phyloP scores from a whole-genome alignment of 257 asterid species.

The Nicotiana obtusifolia region DNA sequence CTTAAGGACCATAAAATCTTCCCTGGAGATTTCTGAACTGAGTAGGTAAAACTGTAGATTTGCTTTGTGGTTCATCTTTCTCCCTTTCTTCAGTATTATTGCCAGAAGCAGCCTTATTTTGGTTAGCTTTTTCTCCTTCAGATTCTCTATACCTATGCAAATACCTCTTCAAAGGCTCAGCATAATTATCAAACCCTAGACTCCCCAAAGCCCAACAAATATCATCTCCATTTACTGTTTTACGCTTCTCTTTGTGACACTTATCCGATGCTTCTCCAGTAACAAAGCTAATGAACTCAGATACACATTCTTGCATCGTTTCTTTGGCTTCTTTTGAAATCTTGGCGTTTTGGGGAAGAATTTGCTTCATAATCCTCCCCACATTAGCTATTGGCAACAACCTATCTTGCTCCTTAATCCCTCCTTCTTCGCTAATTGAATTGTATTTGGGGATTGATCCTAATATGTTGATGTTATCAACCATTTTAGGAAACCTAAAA shows the following conservation, averaged over 20 bases:
- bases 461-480: conserved; percentile 16
- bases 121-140: conserved; percentile 40
- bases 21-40: neutral
- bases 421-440: conserved; percentile 4
- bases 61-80: neutral
- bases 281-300: conserved; percentile 67
- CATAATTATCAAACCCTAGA: conserved; percentile 57
- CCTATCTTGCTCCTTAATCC: conserved; percentile 37
- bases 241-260: conserved; percentile 57
- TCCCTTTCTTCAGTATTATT: conserved; percentile 15
- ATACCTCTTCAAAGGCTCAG: conserved; percentile 46
- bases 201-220: conserved; percentile 51
- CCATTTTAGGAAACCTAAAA: conserved; percentile 20
- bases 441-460: neutral
- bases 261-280: conserved; percentile 64
- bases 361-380: conserved; percentile 68
- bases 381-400: conserved; percentile 66
- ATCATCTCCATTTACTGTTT: conserved; percentile 70
- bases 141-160: conserved; percentile 50
- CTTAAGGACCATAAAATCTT: neutral
- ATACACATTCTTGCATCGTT: conserved; percentile 69
- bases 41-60: too few relatives aligned
- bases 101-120: conserved; percentile 8
- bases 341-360: conserved; percentile 53
- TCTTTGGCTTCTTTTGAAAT: conserved; percentile 70